These are phyloP conservation scores for Annona squamosa DNA, from an alignment of 164 flowering plant genomes.

Conservation along the genomic window DNA sequence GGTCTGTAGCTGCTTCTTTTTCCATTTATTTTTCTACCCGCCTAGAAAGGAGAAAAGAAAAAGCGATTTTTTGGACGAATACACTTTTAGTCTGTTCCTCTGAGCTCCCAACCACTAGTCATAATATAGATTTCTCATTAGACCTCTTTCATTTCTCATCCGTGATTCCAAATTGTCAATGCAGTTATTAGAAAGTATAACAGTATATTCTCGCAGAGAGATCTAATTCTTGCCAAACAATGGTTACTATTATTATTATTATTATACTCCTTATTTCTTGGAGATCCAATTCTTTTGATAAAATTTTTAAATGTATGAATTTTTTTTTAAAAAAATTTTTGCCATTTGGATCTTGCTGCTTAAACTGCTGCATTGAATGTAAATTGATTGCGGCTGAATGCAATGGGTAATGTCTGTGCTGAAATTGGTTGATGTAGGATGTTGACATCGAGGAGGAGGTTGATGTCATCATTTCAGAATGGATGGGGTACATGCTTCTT, in stretches of 20 bases:
- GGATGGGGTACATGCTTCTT: conserved; percentile 99
- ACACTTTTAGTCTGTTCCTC: not conserved
- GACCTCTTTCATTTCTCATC: not conserved
- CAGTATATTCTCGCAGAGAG: not conserved
- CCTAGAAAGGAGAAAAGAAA: no score
- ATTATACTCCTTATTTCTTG: not conserved
- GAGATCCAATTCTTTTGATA: not conserved
- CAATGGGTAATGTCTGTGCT: not conserved
- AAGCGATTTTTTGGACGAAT: not conserved
- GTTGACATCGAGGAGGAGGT: conserved; percentile 87
- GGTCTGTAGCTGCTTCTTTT: no score
- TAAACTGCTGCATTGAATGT: not conserved
- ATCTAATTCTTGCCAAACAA: not conserved
- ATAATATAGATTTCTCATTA: not conserved
- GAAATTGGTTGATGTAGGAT: conserved; percentile 54
- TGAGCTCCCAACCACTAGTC: not conserved
- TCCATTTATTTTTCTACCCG: no score
- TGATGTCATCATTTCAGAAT: conserved; percentile 96
- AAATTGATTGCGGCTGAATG: not conserved
- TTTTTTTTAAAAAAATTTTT: no score
- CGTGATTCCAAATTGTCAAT: not conserved
- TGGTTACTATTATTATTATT: not conserved
- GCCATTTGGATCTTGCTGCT: not conserved
- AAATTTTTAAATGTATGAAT: no score
- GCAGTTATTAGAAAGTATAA: not conserved